Evolutionary conservation across 768 basidiomycete species (phyloP).

Genomic region (Tylopilus felleus): DNA sequence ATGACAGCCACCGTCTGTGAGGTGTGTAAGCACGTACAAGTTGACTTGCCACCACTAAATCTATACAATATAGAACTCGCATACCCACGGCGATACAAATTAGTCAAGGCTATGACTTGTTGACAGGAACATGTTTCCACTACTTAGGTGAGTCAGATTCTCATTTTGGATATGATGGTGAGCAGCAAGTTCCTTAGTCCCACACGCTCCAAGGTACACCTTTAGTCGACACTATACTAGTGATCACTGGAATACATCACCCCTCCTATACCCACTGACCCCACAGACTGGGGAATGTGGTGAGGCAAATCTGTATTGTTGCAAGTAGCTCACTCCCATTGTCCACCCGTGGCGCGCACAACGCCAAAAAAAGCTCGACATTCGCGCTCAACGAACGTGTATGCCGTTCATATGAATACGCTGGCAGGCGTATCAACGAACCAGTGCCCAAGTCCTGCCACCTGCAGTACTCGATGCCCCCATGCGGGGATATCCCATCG

Average conservation of each 20-base stretch:
- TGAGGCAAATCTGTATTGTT: not conserved
- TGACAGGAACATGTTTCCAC: conserved; percentile 1
- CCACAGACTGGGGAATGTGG: not conserved
- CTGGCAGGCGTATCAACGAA: not conserved
- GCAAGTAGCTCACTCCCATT: not conserved
- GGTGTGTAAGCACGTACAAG: not conserved
- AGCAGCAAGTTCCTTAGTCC: not conserved
- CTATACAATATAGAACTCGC: not conserved
- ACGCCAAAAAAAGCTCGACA: conserved; percentile 3
- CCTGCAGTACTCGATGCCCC: not conserved
- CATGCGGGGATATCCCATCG: conserved; percentile 8
- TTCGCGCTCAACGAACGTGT: conserved; percentile 5
- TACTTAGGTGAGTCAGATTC: conserved; percentile 3
- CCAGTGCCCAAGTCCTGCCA: conserved; percentile 11
- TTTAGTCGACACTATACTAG: not conserved
- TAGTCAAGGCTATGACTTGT: conserved; percentile 17
- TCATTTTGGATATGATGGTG: not conserved
- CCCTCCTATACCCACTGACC: not conserved
- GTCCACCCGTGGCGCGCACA: conserved; percentile 1
- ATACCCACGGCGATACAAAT: conserved; percentile 6
- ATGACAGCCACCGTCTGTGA: not conserved
- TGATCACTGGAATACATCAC: not conserved
- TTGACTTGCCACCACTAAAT: conserved; percentile 5
- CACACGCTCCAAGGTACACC: not conserved
- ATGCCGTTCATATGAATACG: not conserved